Evolutionary conservation across 345 rosid species (phyloP).

Genomic region (Melastoma malabathricum): DNA sequence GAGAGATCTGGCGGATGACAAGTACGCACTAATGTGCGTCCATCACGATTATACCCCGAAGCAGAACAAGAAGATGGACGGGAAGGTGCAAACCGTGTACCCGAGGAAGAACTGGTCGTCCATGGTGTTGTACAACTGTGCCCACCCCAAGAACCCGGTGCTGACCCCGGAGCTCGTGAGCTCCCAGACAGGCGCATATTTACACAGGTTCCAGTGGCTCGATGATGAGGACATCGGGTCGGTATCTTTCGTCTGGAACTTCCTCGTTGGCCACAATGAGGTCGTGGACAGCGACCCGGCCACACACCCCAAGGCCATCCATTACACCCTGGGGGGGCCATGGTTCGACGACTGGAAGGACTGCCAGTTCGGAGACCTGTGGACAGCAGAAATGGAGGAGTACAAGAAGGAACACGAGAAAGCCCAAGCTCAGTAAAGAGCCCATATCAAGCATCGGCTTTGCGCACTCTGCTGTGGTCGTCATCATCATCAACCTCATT

Average conservation of each 20-base stretch:
- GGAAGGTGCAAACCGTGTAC: constrained; percentile 84
- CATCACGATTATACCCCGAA: constrained; percentile 30
- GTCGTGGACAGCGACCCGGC: constrained; percentile 45
- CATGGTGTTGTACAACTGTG: constrained; percentile 90
- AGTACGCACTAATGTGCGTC: constrained; percentile 52
- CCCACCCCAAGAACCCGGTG: constrained; percentile 74
- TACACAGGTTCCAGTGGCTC: constrained; percentile 97
- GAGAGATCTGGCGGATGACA: constrained; percentile 62
- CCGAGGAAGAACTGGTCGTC: constrained; percentile 99
- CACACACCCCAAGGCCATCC: constrained; percentile 67
- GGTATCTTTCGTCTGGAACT: constrained; percentile 79
- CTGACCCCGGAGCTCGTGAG: constrained; percentile 63
- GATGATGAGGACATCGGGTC: constrained; percentile 81
- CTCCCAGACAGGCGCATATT: constrained; percentile 69
- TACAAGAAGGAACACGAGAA: constrained; percentile 19
- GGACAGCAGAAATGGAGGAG: constrained; percentile 70
- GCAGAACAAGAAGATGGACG: constrained; percentile 94
- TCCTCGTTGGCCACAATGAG: constrained; percentile 89
- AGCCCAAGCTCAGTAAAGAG: neutral
- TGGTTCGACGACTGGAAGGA: constrained; percentile 96
- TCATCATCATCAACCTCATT: no score
- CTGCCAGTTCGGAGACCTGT: constrained; percentile 84
- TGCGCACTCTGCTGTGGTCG: no score
- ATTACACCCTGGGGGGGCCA: constrained; percentile 72
- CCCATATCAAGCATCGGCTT: no score